These are phyloP conservation scores for Mycena sp. DNA, from an alignment of 1,284 basidiomycete genomes.

Conservation along the genomic window DNA sequence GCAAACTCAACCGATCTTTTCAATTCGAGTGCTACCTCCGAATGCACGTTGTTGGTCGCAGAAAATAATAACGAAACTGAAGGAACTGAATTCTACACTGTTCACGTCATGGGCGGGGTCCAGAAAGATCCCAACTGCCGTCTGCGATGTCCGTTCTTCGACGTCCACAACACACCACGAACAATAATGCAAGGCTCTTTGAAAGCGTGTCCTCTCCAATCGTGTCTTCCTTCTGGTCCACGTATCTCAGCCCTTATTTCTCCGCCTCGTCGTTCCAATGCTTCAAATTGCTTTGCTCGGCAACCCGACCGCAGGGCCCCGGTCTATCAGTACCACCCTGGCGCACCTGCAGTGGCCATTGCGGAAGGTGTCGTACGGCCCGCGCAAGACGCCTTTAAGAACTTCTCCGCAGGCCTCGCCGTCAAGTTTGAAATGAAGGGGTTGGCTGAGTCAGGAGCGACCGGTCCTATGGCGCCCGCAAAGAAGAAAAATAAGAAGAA, in stretches of 20 bases:
- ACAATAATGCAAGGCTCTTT: background rate
- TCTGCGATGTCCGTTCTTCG: slow-evolving; percentile 4
- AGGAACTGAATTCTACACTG: no score
- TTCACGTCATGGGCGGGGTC: no score
- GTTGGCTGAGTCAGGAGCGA: slow-evolving; percentile 3
- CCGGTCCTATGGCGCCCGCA: background rate
- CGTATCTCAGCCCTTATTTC: slow-evolving; percentile 16
- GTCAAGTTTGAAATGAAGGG: slow-evolving; percentile 6
- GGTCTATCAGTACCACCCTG: slow-evolving; percentile 7
- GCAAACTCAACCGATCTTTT: no score
- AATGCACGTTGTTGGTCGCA: no score
- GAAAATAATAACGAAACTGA: no score
- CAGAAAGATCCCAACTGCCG: background rate
- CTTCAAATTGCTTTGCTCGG: background rate
- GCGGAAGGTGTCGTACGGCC: slow-evolving; percentile 2
- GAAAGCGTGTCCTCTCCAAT: background rate
- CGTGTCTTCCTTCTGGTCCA: background rate
- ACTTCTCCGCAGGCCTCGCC: slow-evolving; percentile 4
- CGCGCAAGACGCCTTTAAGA: slow-evolving; percentile 19
- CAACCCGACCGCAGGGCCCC: slow-evolving; percentile 15
- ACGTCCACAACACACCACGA: slow-evolving; percentile 10
- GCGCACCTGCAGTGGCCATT: slow-evolving; percentile 12
- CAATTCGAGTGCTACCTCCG: no score
- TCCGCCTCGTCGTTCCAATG: slow-evolving; percentile 15
- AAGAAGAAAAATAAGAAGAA: slow-evolving; percentile 18